Percentiles rank a stretch among this genome's conserved stretches.
Evolutionary conservation across 352 stramenopile species (phyloP).

Genomic region (Phytophthora ramorum): DNA sequence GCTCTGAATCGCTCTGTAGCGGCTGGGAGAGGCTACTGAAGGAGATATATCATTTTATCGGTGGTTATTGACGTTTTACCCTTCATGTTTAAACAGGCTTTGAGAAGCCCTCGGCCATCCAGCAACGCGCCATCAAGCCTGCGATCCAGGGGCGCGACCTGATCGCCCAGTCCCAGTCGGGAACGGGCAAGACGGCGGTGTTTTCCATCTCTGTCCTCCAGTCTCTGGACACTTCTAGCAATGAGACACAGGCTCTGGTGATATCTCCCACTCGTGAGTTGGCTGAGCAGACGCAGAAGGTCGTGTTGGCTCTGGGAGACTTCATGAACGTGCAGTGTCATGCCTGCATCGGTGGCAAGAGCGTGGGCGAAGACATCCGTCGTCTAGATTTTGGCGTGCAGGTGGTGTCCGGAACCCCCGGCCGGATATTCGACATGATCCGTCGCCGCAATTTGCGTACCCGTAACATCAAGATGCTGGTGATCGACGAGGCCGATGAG

Average conservation of each 20-base stretch:
- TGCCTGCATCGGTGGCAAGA: constrained; percentile 96
- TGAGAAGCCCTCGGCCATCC: constrained; percentile 98
- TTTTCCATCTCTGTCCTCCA: constrained; percentile 96
- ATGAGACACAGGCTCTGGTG: constrained; percentile 95
- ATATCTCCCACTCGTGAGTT: constrained; percentile 97
- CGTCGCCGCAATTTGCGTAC: constrained; percentile 92
- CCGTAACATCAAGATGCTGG: constrained; percentile 93
- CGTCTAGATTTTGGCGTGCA: constrained; percentile 94
- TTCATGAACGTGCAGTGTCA: constrained; percentile 99
- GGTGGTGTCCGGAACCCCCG: constrained; percentile 97
- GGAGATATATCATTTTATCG: background rate
- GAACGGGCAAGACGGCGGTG: constrained; percentile 95
- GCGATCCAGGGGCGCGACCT: constrained; percentile 96
- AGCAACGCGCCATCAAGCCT: constrained; percentile 97
- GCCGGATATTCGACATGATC: constrained; percentile 98
- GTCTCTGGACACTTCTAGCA: constrained; percentile 91
- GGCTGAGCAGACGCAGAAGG: constrained; percentile 97
- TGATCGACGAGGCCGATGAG: constrained; percentile 98
- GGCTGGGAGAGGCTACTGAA: background rate
- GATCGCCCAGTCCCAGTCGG: constrained; percentile 97
- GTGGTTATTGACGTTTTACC: constrained; percentile 10
- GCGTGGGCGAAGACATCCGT: constrained; percentile 95
- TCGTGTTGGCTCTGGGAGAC: constrained; percentile 94
- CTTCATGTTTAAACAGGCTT: constrained; percentile 71
- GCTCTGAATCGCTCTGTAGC: constrained; percentile 16